Base-by-base conservation (phyloP, 2,329 filamentous ascomycete genomes). In the Colletotrichum spaethianum region DNA sequence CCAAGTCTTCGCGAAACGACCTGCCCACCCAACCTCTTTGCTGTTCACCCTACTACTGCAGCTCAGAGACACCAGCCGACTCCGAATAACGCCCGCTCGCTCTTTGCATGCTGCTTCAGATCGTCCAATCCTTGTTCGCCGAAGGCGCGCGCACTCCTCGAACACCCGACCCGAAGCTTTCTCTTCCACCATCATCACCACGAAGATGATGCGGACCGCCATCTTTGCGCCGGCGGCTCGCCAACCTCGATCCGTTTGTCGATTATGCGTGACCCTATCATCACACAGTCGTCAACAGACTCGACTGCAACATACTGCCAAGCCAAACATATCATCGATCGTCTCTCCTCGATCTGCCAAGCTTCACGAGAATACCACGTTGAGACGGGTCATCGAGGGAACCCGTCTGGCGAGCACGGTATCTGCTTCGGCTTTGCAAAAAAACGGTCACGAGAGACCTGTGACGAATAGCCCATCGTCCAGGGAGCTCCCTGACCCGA, bases 181-280 rank as follows among this genome's bases (percentile, higher is more conserved):
- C 33, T 38, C 48, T 23, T 23, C 46, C 59, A 14, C 20, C 50
- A 55, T 28, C 50, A 50, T 23, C 70, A 57, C 65, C 63, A 56
- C 28, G 50, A 63, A 38, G 38, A 79, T 72, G n/a, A 86, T 87
- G 84, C 83, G 82, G 59, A 80, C 80, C 77, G 77, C 80, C 67
- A 76, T 74, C 59, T 63, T 80, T n/a, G 59, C 59, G 53, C 63
- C 66, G 33, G 52, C 60, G 44, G 63, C 67, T 52, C 75, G 75
- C 36, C 76, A 77, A 52, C 75, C 76, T 55, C 70, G 65, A 75
- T 80, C 83, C 67, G 74, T 86, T 64, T 87, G 86, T 79, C 83
- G 84, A 63, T 79, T 82, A 61, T 88, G 86, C 77, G 76, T 85
- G 63, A 80, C 81, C 72, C 75, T 82, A 4, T 38, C 52, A 59